Evolutionary conservation across 352 stramenopile genomes (phyloP), one percentile per base, ranked within the genome.

Genomic region (Phytophthora cajani): DNA sequence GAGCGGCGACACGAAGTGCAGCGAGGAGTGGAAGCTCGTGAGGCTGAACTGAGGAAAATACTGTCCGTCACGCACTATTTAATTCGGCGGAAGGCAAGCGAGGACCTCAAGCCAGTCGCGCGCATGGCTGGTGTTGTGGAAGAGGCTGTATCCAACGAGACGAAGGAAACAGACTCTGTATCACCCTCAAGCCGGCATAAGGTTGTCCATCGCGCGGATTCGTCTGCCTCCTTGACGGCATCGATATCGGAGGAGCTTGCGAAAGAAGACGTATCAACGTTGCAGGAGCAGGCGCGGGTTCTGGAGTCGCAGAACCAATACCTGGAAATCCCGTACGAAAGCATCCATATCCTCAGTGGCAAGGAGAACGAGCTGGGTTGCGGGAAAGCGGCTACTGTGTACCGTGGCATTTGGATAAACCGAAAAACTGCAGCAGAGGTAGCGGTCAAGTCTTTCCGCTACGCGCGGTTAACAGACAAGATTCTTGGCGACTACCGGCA

Each of bases 331-430:
- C 84, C 88, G 5, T 94, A 93, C 61, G 88, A 95, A 63, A 95
- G 85, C 47, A 97, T 97, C 69, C 82, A 91, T 53, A 93, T 97
- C 16, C 79, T 97, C 16, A 78, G 81, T 23, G 89, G 89, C 27
- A 95, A 94, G 54, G 89, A 95, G 64, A 97, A 97, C 64, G 89
- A 97, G 52, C 72, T 97, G 16, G 89, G 89, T 3, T 94, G 86
- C 42, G 89, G 89, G 25, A 97, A 97, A 69, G 87, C 83, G 30
- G 89, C 89, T 44, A 97, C 88, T 54, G 89, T 97, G 5, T 97
- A 95, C 58, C 87, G 89, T 62, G 89, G 89, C 19, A 72, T 97
- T 33, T 97, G 89, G 89, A 93, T 95, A 64, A 93, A 87, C 75
- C 74, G 84, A 32, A 93, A 94, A 62, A 88, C 81, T 11, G 86